Percentiles rank a stretch among this genome's conserved stretches.
Evolutionary conservation across 164 flowering plant genomes (phyloP).

Genomic region (Aristolochia californica): DNA sequence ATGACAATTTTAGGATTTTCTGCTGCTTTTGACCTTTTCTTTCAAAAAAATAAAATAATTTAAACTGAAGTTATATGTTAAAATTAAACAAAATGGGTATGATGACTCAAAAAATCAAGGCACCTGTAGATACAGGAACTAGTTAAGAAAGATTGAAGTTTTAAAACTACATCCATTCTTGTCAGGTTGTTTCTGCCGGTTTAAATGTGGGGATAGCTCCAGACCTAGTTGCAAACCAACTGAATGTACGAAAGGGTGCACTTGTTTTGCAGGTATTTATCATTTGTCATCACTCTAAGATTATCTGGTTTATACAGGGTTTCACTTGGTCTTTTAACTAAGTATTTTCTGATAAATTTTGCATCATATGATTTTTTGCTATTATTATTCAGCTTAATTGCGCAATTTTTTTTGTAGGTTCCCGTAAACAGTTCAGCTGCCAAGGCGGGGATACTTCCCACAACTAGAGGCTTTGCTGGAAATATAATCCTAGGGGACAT

Average conservation of each 20-base stretch:
- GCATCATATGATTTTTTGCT: not conserved
- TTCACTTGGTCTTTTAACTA: not conserved
- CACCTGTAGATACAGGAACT: not conserved
- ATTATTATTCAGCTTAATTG: not conserved
- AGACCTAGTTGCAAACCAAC: conserved; percentile 77
- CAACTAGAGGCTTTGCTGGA: conserved; percentile 86
- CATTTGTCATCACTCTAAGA: not conserved
- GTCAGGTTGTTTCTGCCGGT: conserved; percentile 76
- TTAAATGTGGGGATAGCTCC: conserved; percentile 78
- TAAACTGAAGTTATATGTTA: not conserved
- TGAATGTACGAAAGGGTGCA: conserved; percentile 89
- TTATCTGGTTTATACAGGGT: not conserved
- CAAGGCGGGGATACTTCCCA: conserved; percentile 73
- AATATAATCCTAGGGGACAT: conserved; percentile 81
- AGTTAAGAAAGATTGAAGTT: not conserved
- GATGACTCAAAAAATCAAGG: not conserved
- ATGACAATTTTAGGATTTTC: not conserved
- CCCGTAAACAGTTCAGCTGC: conserved; percentile 70
- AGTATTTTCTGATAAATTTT: not conserved
- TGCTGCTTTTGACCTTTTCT: not conserved
- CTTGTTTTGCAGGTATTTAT: conserved; percentile 59
- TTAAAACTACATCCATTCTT: conserved; percentile 2
- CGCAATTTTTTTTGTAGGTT: conserved; percentile 32
- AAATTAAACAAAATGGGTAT: not conserved
- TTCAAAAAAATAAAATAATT: not conserved